Evolutionary conservation across 495 filamentous ascomycete genomes (phyloP), one percentile per base, ranked within the genome.

Genomic region (Aspergillus wentii): DNA sequence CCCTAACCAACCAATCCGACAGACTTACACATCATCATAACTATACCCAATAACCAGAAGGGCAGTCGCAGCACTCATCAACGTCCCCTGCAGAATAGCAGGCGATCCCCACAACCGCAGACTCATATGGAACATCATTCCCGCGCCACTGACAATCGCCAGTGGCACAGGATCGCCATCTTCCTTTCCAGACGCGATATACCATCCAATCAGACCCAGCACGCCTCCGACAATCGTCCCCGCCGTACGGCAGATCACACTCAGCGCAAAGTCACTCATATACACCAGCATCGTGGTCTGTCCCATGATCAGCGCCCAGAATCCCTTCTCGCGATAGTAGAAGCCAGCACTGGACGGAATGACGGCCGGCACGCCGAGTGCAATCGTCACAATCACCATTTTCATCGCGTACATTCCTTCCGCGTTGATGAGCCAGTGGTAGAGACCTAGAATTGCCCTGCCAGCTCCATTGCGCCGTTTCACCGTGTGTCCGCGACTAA

Each of bases 251-350:
- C 49, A 49, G 5, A 68, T 34, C 3, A 66, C 30, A 1, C 63
- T 62, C 19, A 65, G 63, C 0, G 54, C 58, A 22, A 70, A 72
- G 29, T 72, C 68, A 0, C 66, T 59, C 61, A 69, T 68, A 35
- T 70, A 72, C 2, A 64, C 49, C 0, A 70, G 43, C 3, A 72
- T 29, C 0, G 56, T 56, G 1, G 65, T 69, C 35, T 72, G 68
- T 3, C 46, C 63, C 64, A 70, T 72, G 21, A 72, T 71, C 29
- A 72, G 34, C 1, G 49, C 68, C 68, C 68, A 72, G 0, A 72
- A 35, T 3, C 68, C 66, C 36, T 66, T 69, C 33, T 70, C 58
- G 5, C 64, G 57, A 26, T 62, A 72, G 34, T 57, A 72, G 34
- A 72, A 70, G 2, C 68, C 60, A 10, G 68, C 64, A 19, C 52